A percentile compares a stretch with the other conserved stretches of the same genome.
These are phyloP conservation scores for Vigna unguiculata DNA, from an alignment of 306 rosid species.

Conservation along the genomic window DNA sequence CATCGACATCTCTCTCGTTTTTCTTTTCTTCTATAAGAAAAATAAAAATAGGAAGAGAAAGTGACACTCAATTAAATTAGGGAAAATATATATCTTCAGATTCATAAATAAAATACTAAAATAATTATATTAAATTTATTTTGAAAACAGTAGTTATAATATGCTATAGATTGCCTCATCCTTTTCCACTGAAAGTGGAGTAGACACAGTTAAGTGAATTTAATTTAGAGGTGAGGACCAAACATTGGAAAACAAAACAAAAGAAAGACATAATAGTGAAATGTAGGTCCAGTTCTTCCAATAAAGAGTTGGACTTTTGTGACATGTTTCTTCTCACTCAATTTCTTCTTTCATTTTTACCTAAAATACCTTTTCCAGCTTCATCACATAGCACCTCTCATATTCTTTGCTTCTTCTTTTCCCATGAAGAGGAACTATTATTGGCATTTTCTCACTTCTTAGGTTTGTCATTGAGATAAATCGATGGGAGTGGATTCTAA, in stretches of 20 bases:
- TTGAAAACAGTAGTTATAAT: too few species aligned
- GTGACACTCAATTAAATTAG: not conserved
- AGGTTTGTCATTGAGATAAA: not conserved
- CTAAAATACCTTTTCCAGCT: not conserved
- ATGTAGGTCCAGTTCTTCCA: not conserved
- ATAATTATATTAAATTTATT: too few species aligned
- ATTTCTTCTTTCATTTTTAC: not conserved
- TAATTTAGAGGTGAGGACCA: not conserved
- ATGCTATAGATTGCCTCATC: not conserved
- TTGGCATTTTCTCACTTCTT: not conserved
- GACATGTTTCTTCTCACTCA: not conserved
- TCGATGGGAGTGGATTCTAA: not conserved
- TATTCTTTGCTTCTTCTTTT: not conserved
- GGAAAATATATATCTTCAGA: not conserved
- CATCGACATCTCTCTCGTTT: not conserved
- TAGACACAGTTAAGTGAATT: not conserved
- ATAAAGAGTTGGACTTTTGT: not conserved
- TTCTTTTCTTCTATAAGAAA: not conserved
- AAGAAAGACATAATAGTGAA: not conserved
- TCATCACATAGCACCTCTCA: not conserved
- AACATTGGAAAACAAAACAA: not conserved
- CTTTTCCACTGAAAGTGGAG: not conserved
- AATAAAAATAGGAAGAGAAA: not conserved
- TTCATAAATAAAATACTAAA: too few species aligned
- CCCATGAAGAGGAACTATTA: not conserved